Base-by-base conservation (phyloP, 495 filamentous ascomycete genomes). In the Penicillium coffeae region DNA sequence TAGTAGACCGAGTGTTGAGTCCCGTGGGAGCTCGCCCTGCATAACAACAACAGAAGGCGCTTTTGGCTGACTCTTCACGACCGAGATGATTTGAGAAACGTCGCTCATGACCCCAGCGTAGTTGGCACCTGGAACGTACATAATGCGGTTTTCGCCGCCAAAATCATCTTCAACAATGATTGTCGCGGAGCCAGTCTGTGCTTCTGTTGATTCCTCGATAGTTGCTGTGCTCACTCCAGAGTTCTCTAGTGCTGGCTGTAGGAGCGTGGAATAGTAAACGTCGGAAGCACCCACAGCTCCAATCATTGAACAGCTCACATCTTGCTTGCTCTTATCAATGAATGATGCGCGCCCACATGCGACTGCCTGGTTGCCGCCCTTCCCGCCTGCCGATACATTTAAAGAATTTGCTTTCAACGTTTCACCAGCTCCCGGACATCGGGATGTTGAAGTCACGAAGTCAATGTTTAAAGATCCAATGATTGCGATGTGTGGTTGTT, bases 1-100 rank as follows among this genome's bases (percentile, higher is more conserved):
- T 15, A 92, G 62, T 19, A 87, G 77, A 3, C 75, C 68, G 9
- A 90, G 52, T 0, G 89, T 85, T 2, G 87, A 86, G 12, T 66
- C 55, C 1, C 88, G 54, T 0, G 86, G 88, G 13, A 89, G 84
- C 64, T 95, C 89, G 0, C 91, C 71, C 69, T 95, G 90, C 70
- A 93, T 68, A 9, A 95, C 74, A 6, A 90, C 63, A 18, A 90
- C 45, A 47, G 78, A 71, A 6, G 82, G 75, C 4, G 43, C 50
- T 9, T 58, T 59, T 2, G 15, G 5, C 14, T 52, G 50, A 10
- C 18, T 3, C 25, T 50, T 25, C 1, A 55, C 20, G 8, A 38
- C 45, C 21, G 19, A 1, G 10, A 60, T 34, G 36, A 57, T 57
- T 14, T 32, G 37, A 3, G 5, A 18, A 9, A 36, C 45, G 34